Conservation (phyloP, 306 rosid genomes). For the Lathyrus sativus region DNA sequence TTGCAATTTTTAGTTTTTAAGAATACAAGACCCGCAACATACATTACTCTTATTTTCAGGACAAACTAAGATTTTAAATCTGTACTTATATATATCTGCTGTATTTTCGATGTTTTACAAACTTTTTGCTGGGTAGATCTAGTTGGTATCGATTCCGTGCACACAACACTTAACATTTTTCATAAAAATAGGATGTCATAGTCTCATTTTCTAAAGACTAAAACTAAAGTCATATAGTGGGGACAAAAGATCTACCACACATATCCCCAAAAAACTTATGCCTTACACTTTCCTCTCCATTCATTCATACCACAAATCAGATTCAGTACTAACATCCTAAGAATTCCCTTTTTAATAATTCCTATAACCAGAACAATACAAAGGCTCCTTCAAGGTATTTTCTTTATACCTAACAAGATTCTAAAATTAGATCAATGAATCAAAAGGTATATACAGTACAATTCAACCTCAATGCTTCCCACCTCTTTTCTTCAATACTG, state of each 20-base stretch:
- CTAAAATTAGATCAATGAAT: constrained; percentile 37
- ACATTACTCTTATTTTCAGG: too few species aligned
- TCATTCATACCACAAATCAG: constrained; percentile 37
- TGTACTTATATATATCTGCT: too few species aligned
- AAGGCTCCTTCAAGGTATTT: constrained; percentile 36
- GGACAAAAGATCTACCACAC: constrained; percentile 38
- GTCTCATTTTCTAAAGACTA: constrained; percentile 19
- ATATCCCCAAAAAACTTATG: constrained; percentile 29
- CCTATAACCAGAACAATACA: constrained; percentile 44
- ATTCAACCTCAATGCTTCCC: constrained; percentile 50
- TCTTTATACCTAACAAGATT: constrained; percentile 38
- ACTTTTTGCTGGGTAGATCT: too few species aligned
- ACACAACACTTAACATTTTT: too few species aligned
- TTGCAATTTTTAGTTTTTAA: too few species aligned
- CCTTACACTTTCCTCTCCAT: constrained; percentile 32
- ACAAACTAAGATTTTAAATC: too few species aligned
- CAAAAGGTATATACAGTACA: constrained; percentile 33
- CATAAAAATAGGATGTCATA: neutral
- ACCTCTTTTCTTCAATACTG: constrained; percentile 56
- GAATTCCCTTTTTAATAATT: constrained; percentile 21
- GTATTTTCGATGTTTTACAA: too few species aligned
- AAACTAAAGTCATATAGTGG: constrained; percentile 32
- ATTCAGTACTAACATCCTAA: constrained; percentile 23
- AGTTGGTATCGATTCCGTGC: too few species aligned
- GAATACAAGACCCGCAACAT: too few species aligned